These are phyloP conservation scores for Amanita exitialis DNA, from an alignment of 768 basidiomycete species.

Conservation along the genomic window DNA sequence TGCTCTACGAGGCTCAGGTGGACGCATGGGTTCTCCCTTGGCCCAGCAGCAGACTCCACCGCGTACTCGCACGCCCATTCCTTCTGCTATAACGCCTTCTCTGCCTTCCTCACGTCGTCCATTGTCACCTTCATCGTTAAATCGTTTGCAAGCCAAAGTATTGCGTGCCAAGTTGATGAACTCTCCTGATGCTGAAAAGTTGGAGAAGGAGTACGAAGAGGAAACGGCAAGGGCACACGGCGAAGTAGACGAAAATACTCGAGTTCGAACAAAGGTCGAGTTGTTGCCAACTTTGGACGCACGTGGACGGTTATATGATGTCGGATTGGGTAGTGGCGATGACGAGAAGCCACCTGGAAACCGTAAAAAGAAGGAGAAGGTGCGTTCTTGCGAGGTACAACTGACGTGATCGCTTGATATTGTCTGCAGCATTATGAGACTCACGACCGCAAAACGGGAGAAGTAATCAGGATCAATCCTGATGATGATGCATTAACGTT, in stretches of 20 bases:
- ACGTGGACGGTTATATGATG: conserved; percentile 80
- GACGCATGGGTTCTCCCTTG: conserved; percentile 13
- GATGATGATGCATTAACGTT: conserved; percentile 85
- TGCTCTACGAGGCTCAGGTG: conserved; percentile 30
- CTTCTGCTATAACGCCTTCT: conserved; percentile 81
- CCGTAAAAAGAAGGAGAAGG: conserved; percentile 71
- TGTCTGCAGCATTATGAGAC: conserved; percentile 59
- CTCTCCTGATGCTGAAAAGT: conserved; percentile 58
- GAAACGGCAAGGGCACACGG: conserved; percentile 46
- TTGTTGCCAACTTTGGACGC: conserved; percentile 86
- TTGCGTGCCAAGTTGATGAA: conserved; percentile 85
- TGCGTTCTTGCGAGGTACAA: conserved; percentile 14
- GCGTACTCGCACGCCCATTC: conserved; percentile 75
- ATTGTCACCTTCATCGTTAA: conserved; percentile 71
- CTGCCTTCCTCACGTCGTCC: conserved; percentile 27
- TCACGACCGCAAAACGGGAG: conserved; percentile 83
- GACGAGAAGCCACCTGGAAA: conserved; percentile 56
- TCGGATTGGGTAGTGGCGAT: conserved; percentile 62
- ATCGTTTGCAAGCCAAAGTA: conserved; percentile 88
- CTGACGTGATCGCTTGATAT: background rate
- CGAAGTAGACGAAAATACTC: conserved; percentile 24
- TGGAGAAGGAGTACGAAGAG: conserved; percentile 82
- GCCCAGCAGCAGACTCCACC: conserved; percentile 53
- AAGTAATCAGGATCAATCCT: conserved; percentile 79
- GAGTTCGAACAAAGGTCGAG: conserved; percentile 57